These are phyloP conservation scores for Aspergillus sp. DNA, from an alignment of 2,329 filamentous ascomycete genomes.

Conservation along the genomic window DNA sequence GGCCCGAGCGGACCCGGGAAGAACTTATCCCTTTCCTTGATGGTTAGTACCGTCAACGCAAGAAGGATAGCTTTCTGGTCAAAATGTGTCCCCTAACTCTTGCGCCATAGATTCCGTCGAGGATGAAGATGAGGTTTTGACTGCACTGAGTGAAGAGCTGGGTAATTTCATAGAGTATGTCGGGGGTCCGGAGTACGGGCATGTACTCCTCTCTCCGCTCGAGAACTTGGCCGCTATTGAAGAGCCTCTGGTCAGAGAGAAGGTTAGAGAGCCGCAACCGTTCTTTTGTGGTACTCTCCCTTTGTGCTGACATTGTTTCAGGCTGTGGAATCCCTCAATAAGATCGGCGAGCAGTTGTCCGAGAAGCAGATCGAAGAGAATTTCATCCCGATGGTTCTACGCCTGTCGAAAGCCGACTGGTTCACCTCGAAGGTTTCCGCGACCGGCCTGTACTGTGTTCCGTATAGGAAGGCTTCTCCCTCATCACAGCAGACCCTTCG, in stretches of 20 bases:
- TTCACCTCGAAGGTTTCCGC: constrained; percentile 99
- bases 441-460: constrained; percentile 88
- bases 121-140: constrained; percentile 97
- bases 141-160: constrained; percentile 93
- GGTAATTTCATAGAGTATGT: constrained; percentile 98
- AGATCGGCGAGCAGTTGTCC: constrained; percentile 92
- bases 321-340: constrained; percentile 99
- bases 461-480: constrained; percentile 87
- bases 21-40: constrained; percentile 99
- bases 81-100: constrained; percentile 24
- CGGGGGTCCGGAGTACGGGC: constrained; percentile 87
- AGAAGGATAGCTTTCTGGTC: constrained; percentile 4
- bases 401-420: constrained; percentile 99
- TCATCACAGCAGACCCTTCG: constrained; percentile 88
- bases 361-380: constrained; percentile 92
- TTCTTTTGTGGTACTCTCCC: neutral
- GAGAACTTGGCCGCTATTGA: constrained; percentile 99
- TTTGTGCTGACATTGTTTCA: constrained; percentile 40
- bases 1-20: constrained; percentile 93
- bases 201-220: constrained; percentile 92
- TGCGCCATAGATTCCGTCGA: constrained; percentile 84
- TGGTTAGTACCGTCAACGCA: constrained; percentile 62
- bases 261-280: constrained; percentile 60
- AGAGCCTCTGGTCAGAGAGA: constrained; percentile 95
- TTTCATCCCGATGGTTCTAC: constrained; percentile 92